These are phyloP conservation scores for Phytophthora ohioensis DNA, from an alignment of 352 stramenopile species.

Conservation along the genomic window DNA sequence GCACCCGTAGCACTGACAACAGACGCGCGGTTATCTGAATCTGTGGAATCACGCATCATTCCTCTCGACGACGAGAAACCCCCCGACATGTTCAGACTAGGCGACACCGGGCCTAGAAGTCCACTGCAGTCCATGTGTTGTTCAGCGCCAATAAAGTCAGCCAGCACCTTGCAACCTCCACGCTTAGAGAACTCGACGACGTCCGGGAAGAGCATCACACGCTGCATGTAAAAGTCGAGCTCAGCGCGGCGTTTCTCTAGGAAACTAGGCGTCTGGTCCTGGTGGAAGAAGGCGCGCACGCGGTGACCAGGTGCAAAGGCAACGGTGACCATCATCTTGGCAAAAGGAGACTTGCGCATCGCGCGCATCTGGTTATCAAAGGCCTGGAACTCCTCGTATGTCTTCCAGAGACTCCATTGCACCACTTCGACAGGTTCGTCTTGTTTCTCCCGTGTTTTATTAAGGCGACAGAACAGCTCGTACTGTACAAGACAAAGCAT, in stretches of 20 bases:
- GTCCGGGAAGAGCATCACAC: slow-evolving; percentile 80
- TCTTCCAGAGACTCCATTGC: slow-evolving; percentile 85
- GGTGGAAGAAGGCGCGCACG: slow-evolving; percentile 79
- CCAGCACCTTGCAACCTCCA: slow-evolving; percentile 64
- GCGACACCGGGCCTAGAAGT: slow-evolving; percentile 25
- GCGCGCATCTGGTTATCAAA: slow-evolving; percentile 75
- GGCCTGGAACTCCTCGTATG: slow-evolving; percentile 82
- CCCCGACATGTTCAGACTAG: slow-evolving; percentile 38
- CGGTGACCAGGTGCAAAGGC: slow-evolving; percentile 74
- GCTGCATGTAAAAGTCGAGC: slow-evolving; percentile 87
- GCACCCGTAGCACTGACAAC: slow-evolving; percentile 21
- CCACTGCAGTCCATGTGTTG: slow-evolving; percentile 57
- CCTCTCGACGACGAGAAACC: slow-evolving; percentile 36
- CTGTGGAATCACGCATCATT: slow-evolving; percentile 33
- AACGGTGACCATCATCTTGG: slow-evolving; percentile 88
- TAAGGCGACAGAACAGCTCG: slow-evolving; percentile 63
- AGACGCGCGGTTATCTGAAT: slow-evolving; percentile 40
- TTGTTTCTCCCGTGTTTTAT: slow-evolving; percentile 48
- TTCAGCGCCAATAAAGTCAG: slow-evolving; percentile 67
- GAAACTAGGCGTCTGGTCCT: slow-evolving; percentile 74
- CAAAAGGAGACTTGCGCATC: slow-evolving; percentile 55
- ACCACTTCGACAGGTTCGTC: slow-evolving; percentile 45
- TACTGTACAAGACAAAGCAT: slow-evolving; percentile 40
- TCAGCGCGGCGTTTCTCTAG: slow-evolving; percentile 80
- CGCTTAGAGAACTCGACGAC: slow-evolving; percentile 66